Base-by-base conservation (phyloP, 768 basidiomycete genomes). In the Termitomyces sp. region DNA sequence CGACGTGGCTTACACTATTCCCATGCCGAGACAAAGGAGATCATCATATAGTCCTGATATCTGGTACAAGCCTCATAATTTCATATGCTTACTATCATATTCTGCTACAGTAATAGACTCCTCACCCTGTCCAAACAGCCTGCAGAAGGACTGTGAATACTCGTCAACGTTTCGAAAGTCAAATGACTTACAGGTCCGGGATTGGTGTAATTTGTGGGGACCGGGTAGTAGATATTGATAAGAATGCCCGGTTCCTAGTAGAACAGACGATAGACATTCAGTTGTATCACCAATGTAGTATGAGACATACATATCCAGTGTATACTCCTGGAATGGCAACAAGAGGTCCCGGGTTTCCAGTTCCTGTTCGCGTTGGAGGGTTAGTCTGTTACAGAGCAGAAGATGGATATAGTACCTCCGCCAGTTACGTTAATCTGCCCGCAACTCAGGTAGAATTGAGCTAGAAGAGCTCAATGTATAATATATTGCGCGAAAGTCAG, bases 401-500 rank as follows among this genome's bases (percentile, higher is more conserved):
- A 57, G 34, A 59, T 19, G 35, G 10, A 35, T 11, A 34, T 11
- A 12, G 16, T 56, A 62, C 76, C 77, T 42, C 77, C 76, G 31
- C 70, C 70, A 12, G 72, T 72, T 17, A 78, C 73, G 35, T 73
- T 71, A 54, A 78, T 66, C 56, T 78, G 77, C 2, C 67, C 76
- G 53, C 77, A 77, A 45, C 60, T 63, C 59, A 71, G 57, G 59
- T 71, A 71, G 59, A 71, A 71, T 63, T 70, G 70, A 17, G 69
- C 70, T 71, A 44, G 8, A 29, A 29, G 7, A 31, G 19, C 7
- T 46, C 3, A 38, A 14, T 23, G 4, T 29, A 1, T 7, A 4
- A 19, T 8, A 27, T 49, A 14, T 11, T 17, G 40, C 19, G 63
- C 21, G n/a, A 59, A 45, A 64, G 60, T 62, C 68, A 61, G 9